Evolutionary conservation across 2,329 filamentous ascomycete genomes (phyloP).

Genomic region (Fusarium sp.): DNA sequence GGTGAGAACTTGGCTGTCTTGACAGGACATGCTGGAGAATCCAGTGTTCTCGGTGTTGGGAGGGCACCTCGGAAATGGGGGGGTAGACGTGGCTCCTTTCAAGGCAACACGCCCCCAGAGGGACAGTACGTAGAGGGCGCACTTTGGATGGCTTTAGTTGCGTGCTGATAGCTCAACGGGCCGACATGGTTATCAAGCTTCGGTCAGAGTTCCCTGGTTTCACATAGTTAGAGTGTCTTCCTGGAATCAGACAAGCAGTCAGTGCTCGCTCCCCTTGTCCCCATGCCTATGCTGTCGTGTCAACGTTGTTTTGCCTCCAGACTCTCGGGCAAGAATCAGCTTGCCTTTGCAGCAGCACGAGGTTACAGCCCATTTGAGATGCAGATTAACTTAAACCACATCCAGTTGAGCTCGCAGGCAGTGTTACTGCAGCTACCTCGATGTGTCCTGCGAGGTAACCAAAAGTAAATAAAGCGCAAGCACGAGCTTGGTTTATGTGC

Average conservation of each 20-base stretch:
- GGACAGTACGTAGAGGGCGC: constrained; percentile 12
- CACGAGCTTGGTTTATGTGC: constrained; percentile 11
- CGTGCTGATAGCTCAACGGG: constrained; percentile 20
- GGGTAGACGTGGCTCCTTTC: constrained; percentile 47
- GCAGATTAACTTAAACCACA: constrained; percentile 17
- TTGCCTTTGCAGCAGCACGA: constrained; percentile 13
- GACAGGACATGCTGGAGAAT: constrained; percentile 30
- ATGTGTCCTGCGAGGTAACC: constrained; percentile 1
- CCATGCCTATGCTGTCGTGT: constrained; percentile 14
- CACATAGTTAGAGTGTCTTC: constrained; percentile 20
- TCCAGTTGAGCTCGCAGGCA: constrained; percentile 18
- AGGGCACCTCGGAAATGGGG: constrained; percentile 35
- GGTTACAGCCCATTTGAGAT: constrained; percentile 23
- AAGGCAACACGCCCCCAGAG: constrained; percentile 39
- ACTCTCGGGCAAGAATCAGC: constrained; percentile 15
- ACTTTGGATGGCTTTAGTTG: constrained; percentile 10
- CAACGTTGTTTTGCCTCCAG: constrained; percentile 4
- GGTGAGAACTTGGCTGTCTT: constrained; percentile 29
- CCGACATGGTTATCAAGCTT: constrained; percentile 26
- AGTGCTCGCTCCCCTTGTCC: constrained; percentile 16
- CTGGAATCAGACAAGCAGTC: constrained; percentile 3
- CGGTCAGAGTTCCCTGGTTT: constrained; percentile 25
- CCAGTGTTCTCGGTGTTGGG: constrained; percentile 22
- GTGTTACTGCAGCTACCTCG: constrained; percentile 32
- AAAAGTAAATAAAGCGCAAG: constrained; percentile 18